Base-by-base conservation (phyloP, 768 basidiomycete genomes). In the Ramaria sp. region DNA sequence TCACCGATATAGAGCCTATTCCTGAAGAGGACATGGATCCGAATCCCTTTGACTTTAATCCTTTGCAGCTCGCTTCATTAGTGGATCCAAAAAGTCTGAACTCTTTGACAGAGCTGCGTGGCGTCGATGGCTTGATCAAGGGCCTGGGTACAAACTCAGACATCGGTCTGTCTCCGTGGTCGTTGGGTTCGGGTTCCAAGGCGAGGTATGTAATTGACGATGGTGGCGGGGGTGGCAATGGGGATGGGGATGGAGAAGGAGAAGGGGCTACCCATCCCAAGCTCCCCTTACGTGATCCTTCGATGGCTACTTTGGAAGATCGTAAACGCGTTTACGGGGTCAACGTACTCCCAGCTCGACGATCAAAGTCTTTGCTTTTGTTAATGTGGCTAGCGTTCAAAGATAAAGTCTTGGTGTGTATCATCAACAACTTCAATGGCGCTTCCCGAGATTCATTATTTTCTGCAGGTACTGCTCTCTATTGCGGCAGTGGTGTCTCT, bases 401-500 rank as follows among this genome's bases (percentile, higher is more conserved):
- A 68, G 92, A 95, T 71, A 94, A 91, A 72, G 89, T 94, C 61
- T 72, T 94, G 69, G 87, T 90, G 63, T 65, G 83, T 78, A 12
- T 38, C 50, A 7, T 22, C 43, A 57, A 48, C 11, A 27, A 27
- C 27, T 27, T 27, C 27, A 13, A 27, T n/a, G 22, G 17, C 30
- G n/a, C 34, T 33, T 37, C 41, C 9, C n/a, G 54, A 54, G 22
- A 9, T 22, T 37, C 19, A 45, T 34, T 13, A 31, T 30, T 43
- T 37, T 42, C 17, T 41, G 7, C 66, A 94, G 90, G 80, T 98
- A 59, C 68, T 99, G 51, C 78, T 98, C 39, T 91, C 89, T 17
- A 81, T 98, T 65, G 91, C 95, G 48, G 96, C 96, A 3, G 81
- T 90, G 39, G 78, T 99, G 41, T 96, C 96, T 15, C 76, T 99